Evolutionary conservation across 352 stramenopile genomes (phyloP).

Genomic region (Thraustotheca clavata): DNA sequence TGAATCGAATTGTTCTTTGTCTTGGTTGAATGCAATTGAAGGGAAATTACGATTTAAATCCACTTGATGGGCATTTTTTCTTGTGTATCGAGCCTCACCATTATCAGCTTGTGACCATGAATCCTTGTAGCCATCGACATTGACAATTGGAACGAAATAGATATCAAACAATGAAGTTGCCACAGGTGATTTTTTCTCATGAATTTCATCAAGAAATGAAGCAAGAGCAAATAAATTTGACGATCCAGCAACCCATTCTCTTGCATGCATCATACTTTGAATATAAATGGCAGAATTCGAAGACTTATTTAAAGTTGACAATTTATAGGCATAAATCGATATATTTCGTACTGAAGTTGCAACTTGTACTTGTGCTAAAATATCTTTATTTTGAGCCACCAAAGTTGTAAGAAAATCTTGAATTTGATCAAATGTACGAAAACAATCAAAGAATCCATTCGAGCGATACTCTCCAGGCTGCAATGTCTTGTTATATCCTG

Average conservation of each 20-base stretch:
- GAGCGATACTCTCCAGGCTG: slow-evolving; percentile 23
- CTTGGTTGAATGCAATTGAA: slow-evolving; percentile 26
- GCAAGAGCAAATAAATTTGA: slow-evolving; percentile 29
- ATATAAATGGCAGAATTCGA: slow-evolving; percentile 25
- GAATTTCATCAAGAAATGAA: slow-evolving; percentile 26
- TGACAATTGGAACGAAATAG: slow-evolving; percentile 74
- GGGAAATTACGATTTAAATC: slow-evolving; percentile 74
- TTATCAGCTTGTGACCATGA: slow-evolving; percentile 31
- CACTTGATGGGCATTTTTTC: slow-evolving; percentile 38
- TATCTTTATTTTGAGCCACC: not conserved
- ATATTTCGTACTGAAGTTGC: slow-evolving; percentile 25
- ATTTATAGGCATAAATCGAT: slow-evolving; percentile 27
- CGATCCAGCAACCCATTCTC: slow-evolving; percentile 29
- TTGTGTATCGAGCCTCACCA: slow-evolving; percentile 29
- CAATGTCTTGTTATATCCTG: not conserved
- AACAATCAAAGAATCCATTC: slow-evolving; percentile 32
- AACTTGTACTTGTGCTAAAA: not conserved
- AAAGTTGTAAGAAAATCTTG: slow-evolving; percentile 27
- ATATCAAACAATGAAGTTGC: slow-evolving; percentile 36
- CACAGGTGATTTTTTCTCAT: slow-evolving; percentile 21
- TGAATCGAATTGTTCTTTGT: slow-evolving; percentile 16
- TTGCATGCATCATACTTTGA: slow-evolving; percentile 29
- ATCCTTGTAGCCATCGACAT: slow-evolving; percentile 73
- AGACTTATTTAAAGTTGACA: slow-evolving; percentile 15
- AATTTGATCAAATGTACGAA: slow-evolving; percentile 24